Evolutionary conservation across 108 stramenopile species (phyloP), one percentile per base, ranked within the genome.

Genomic region (Cylindrotheca closterium): DNA sequence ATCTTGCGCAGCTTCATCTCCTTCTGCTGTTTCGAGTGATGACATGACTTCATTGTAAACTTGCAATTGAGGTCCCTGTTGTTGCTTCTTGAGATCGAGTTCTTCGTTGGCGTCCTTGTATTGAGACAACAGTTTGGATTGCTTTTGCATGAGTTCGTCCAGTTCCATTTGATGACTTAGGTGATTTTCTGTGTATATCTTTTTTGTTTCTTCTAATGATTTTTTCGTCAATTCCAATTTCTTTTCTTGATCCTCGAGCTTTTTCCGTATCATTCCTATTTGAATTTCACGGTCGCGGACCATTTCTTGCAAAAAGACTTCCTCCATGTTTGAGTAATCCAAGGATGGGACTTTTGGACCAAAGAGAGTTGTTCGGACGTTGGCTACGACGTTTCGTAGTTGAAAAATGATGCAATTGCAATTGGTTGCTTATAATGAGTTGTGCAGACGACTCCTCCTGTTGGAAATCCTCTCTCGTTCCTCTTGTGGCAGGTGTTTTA

Each of bases 281-380:
- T 67, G 67, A 15, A 32, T 54, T 46, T 79, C 83, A 34, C 83
- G 79, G 59, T 84, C 83, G 32, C 49, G 67, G 32, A 84, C 72
- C 83, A 84, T 84, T 68, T 77, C 63, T n/a, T 71, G 61, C 28
- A 84, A 60, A 12, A 84, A 33, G 45, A 61, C 72, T 50, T 74
- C 74, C 54, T 83, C 82, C 70, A 77, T 77, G 22, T 8, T 77
- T 47, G 19, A 17, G 12, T 49, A n/a, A n/a, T n/a, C n/a, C n/a
- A 45, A 45, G 8, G 42, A 45, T 30, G 30, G 54, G 27, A n/a
- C n/a, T n/a, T n/a, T n/a, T n/a, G n/a, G n/a, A n/a, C n/a, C n/a
- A n/a, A n/a, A n/a, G n/a, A n/a, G n/a, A n/a, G n/a, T n/a, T n/a
- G n/a, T n/a, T n/a, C n/a, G n/a, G n/a, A n/a, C n/a, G n/a, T n/a